Evolutionary conservation across 805 yeast species (phyloP), one percentile per base, ranked within the genome.

Genomic region (Pichia californica): DNA sequence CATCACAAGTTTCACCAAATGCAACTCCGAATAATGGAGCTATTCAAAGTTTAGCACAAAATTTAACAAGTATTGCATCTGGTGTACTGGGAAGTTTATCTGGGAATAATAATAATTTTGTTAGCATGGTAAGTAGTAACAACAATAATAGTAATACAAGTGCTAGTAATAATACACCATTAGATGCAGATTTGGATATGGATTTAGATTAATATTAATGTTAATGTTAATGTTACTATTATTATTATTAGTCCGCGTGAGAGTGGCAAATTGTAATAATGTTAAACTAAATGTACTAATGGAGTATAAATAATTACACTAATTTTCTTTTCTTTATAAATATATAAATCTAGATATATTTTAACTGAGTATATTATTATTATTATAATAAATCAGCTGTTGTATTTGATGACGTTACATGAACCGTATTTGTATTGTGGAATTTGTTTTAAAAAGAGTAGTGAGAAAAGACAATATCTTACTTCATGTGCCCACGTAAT

Each of bases 401-500:
- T 13, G 7, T 19, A 5, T n/a, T 28, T 18, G 11, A 40, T 40
- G 43, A 25, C 40, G 18, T 27, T 37, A 15, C 13, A 40, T 11
- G 44, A 40, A 15, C 38, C 34, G 9, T 43, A 37, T 37, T 25
- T 43, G 34, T 43, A 37, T 27, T 43, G 45, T 28, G 41, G 45
- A 1, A 27, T 38, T 5, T 37, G 45, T 29, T 38, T 21, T 28
- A 19, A 27, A 14, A 42, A 27, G 21, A 36, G 35, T 19, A 26
- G 9, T 7, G 37, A 38, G 2, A 20, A 23, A 11, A 23, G 23
- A 3, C 18, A 31, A 10, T 42, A 26, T 16, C 35, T 43, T 25
- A 41, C 44, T 11, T 43, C 45, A 15, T 43, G 45, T 43, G 45
- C 41, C 9, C 41, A 43, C 23, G 45, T 43, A 2, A n/a, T 43